phyloP scores from a whole-genome alignment of 805 yeast species.

The Yarrowia hollandica region DNA sequence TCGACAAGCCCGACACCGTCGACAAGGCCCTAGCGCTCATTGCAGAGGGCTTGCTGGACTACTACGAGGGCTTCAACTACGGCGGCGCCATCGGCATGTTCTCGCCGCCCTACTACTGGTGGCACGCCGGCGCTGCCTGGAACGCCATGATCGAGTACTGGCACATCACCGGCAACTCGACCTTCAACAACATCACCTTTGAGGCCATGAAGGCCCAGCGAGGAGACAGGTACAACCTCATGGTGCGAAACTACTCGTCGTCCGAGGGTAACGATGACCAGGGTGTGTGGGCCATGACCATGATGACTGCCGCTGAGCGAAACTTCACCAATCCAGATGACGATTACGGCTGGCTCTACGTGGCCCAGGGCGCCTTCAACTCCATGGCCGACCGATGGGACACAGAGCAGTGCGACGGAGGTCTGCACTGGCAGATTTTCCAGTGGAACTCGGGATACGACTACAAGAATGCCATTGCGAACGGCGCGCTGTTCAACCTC shows the following conservation, averaged over 20 bases:
- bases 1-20: slow-evolving; percentile 46
- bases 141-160: slow-evolving; percentile 81
- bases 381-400: slow-evolving; percentile 94
- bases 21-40: slow-evolving; percentile 53
- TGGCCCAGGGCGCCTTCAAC: slow-evolving; percentile 88
- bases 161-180: slow-evolving; percentile 65
- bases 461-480: slow-evolving; percentile 88
- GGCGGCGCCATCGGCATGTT: slow-evolving; percentile 91
- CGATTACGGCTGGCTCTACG: slow-evolving; percentile 73
- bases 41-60: slow-evolving; percentile 63
- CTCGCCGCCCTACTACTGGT: slow-evolving; percentile 91
- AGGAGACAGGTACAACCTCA: slow-evolving; percentile 71
- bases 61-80: slow-evolving; percentile 59
- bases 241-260: slow-evolving; percentile 83
- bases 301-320: slow-evolving; percentile 87
- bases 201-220: slow-evolving; percentile 70
- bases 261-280: slow-evolving; percentile 98
- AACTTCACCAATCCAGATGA: slow-evolving; percentile 74
- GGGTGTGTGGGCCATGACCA: slow-evolving; percentile 94
- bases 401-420: slow-evolving; percentile 69
- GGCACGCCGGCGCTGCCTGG: slow-evolving; percentile 98
- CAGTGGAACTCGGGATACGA: slow-evolving; percentile 92
- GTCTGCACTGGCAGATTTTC: slow-evolving; percentile 95
- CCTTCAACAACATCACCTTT: slow-evolving; percentile 59
- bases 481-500: slow-evolving; percentile 83